Percentiles rank a stretch among this genome's conserved stretches.
Conservation (phyloP, 2,329 filamentous ascomycete species). For the Pseudogymnoascus sp. region DNA sequence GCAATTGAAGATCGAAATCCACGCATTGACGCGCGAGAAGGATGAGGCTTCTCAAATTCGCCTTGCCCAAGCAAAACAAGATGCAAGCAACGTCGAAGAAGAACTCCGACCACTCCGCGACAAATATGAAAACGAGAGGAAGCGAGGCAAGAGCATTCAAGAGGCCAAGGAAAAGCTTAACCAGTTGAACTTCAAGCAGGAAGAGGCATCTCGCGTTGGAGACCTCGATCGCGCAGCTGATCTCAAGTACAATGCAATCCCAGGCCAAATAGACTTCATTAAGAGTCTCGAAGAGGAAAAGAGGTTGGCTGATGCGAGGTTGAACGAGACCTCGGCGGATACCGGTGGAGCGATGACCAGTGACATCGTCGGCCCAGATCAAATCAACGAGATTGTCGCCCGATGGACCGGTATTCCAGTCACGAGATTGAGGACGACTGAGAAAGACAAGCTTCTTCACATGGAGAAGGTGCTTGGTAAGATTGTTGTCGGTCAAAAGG, state of each 20-base stretch:
- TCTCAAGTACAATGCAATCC: conserved; percentile 94
- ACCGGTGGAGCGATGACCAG: conserved; percentile 69
- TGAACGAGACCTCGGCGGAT: conserved; percentile 49
- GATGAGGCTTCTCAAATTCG: conserved; percentile 85
- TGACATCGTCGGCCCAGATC: conserved; percentile 89
- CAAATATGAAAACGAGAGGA: conserved; percentile 92
- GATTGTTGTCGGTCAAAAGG: conserved; percentile 85
- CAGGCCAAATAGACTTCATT: conserved; percentile 78
- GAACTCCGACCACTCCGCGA: conserved; percentile 85
- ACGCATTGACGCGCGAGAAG: conserved; percentile 86
- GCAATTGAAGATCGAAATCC: conserved; percentile 95
- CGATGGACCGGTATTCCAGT: conserved; percentile 98
- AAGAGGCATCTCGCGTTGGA: conserved; percentile 81
- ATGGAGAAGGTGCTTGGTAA: conserved; percentile 86
- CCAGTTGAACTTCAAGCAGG: conserved; percentile 79
- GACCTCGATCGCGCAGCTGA: conserved; percentile 86
- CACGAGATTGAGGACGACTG: conserved; percentile 83
- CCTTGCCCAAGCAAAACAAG: conserved; percentile 73
- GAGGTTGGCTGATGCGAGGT: conserved; percentile 64
- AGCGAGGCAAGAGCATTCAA: conserved; percentile 84
- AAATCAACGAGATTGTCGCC: conserved; percentile 97
- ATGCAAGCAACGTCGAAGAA: conserved; percentile 90
- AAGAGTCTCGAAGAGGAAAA: conserved; percentile 74
- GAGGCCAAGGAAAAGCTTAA: conserved; percentile 94
- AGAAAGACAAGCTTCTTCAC: conserved; percentile 96